phyloP scores from a whole-genome alignment of 1,284 basidiomycete genomes.

The Rhizoctonia solani region DNA sequence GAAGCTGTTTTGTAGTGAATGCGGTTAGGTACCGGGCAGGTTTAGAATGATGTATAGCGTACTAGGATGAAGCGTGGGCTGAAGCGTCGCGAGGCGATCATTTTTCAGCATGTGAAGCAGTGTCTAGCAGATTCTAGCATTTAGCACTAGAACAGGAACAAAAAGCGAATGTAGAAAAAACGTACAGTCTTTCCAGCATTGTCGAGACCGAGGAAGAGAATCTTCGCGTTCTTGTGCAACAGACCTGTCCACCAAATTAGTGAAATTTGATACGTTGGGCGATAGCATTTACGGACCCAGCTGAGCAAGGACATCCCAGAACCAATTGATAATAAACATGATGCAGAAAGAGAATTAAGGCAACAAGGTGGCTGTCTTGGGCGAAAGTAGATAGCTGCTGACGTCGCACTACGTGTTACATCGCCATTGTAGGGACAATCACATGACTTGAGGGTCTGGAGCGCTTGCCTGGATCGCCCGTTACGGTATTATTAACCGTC shows the following conservation, averaged over 20 bases:
- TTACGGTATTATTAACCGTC: slow-evolving; percentile 20
- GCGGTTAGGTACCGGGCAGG: not conserved
- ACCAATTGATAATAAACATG: slow-evolving; percentile 93
- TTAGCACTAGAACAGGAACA: not conserved
- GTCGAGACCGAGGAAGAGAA: slow-evolving; percentile 97
- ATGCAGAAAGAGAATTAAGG: slow-evolving; percentile 12
- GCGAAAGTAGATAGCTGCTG: slow-evolving; percentile 20
- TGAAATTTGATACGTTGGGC: not conserved
- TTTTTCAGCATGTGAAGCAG: slow-evolving; percentile 99
- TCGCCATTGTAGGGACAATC: slow-evolving; percentile 5
- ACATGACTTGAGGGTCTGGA: slow-evolving; percentile 7
- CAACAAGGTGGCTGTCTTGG: slow-evolving; percentile 28
- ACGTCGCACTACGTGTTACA: slow-evolving; percentile 32
- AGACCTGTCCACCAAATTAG: slow-evolving; percentile 62
- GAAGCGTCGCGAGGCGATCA: slow-evolving; percentile 94
- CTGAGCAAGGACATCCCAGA: slow-evolving; percentile 90
- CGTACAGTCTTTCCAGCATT: slow-evolving; percentile 99
- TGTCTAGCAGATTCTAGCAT: slow-evolving; percentile 63
- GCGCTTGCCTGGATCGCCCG: not conserved
- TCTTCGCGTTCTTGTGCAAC: slow-evolving; percentile 99
- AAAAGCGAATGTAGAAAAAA: slow-evolving; percentile 16
- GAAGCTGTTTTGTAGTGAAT: slow-evolving; percentile 66
- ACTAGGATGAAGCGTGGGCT: slow-evolving; percentile 99
- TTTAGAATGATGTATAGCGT: slow-evolving; percentile 42
- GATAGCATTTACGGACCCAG: slow-evolving; percentile 63